Base-by-base conservation (phyloP, 1,284 basidiomycete genomes). In the Malassezia brasiliensis region DNA sequence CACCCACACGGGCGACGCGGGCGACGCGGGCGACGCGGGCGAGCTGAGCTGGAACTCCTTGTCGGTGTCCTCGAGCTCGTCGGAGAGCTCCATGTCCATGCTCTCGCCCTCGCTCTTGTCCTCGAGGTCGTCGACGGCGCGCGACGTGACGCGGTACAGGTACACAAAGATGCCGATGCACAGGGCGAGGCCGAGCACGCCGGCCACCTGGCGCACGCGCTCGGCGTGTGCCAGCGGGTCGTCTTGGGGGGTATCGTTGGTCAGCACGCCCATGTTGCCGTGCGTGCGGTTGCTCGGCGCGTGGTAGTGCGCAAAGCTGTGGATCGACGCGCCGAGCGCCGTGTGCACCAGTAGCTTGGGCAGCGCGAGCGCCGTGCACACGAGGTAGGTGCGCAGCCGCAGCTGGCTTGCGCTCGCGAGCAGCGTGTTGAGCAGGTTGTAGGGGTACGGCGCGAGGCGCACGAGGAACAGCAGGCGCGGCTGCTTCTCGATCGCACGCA, bases 331-430 rank as follows among this genome's bases (percentile, higher is more conserved):
- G 41, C 87, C 87, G 60, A 90, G 79, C 59, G 81, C 85, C 22
- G 86, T 87, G 77, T 90, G 88, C 51, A 90, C 81, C 75, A 88
- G 83, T 63, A 90, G 82, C 76, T 90, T 90, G 79, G 86, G 83
- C 51, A 90, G 80, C 35, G 85, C 86, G 31, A 88, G 79, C 5
- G 83, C 87, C 8, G 87, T 90, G 77, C 86, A 88, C 45, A 81
- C 68, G 28, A 83, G 81, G 76, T 88, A 90, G 10, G 86, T 88
- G 60, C 80, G 80, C 64, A 89, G 78, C 10, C 83, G 84, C 62
- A 90, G 81, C n/a, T 83, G 83, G n/a, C 84, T 83, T 12, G 86
- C 83, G n/a, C 86, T 85, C 2, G 87, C 87, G 34, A 90, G 81
- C 40, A 90, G 81, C 65, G 85, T 87, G 77, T 90, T 90, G 83